A percentile compares a stretch with the other conserved stretches of the same genome.
These are phyloP conservation scores for Neoarthrinium moseri DNA, from an alignment of 2,329 filamentous ascomycete species.

Conservation along the genomic window DNA sequence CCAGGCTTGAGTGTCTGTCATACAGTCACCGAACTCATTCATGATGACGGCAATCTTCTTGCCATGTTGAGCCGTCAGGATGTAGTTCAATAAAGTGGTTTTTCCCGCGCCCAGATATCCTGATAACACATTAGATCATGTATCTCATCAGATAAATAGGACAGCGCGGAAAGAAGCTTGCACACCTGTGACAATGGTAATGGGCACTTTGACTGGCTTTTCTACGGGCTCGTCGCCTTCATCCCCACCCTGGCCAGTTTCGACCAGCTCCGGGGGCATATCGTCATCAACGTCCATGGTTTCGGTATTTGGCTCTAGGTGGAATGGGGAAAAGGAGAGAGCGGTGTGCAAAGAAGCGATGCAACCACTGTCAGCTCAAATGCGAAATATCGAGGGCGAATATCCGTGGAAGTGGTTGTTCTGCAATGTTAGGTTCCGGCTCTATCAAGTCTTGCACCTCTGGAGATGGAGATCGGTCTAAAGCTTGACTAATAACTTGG, in stretches of 20 bases:
- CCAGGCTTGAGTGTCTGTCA: conserved; percentile 31
- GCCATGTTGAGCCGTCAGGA: conserved; percentile 89
- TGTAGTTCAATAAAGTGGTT: conserved; percentile 93
- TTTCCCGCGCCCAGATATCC: conserved; percentile 95
- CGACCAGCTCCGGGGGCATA: conserved; percentile 62
- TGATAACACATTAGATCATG: conserved; percentile 35
- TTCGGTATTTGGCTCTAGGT: not conserved
- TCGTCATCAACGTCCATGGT: conserved; percentile 67
- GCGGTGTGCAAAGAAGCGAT: not conserved
- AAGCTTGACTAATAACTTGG: no score
- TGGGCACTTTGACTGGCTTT: conserved; percentile 67
- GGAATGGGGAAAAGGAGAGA: not conserved
- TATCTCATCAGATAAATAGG: not conserved
- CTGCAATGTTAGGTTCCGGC: no score
- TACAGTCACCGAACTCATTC: conserved; percentile 87
- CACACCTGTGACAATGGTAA: conserved; percentile 78
- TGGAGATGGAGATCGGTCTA: no score
- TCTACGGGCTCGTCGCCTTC: conserved; percentile 39
- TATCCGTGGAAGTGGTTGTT: not conserved
- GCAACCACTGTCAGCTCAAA: no score
- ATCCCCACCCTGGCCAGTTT: conserved; percentile 34
- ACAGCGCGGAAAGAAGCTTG: not conserved
- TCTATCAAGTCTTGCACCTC: no score
- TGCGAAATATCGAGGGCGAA: not conserved
- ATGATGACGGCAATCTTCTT: conserved; percentile 98